Evolutionary conservation across 2,329 filamentous ascomycete species (phyloP), one percentile per base, ranked within the genome.

Genomic region (Fusarium pilosicola): DNA sequence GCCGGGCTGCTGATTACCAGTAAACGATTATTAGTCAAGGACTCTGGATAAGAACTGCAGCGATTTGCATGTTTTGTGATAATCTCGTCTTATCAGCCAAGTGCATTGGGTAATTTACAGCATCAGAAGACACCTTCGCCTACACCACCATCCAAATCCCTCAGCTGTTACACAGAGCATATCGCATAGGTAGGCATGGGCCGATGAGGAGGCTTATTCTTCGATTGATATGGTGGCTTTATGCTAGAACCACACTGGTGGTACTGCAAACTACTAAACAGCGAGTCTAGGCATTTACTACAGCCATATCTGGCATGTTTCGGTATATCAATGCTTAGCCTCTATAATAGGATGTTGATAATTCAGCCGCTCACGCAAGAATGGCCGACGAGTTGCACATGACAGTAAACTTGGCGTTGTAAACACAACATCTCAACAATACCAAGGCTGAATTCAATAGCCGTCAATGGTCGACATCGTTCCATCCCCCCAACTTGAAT

Each of bases 1-100:
- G 65, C 44, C 28, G 45, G 57, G 54, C 69, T 61, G 54, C 65
- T 65, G 70, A 73, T 65, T 49, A 48, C 39, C 30, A 70, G 49
- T 39, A 44, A 44, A 65, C 24, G 45, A 42, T 44, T 57, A 49
- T 65, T 39, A 48, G 59, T 42, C 45, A 64, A 60, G 48, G 48
- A 30, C 26, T 38, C 26, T 56, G 38, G 52, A 30, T 52, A 58
- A 45, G 44, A 45, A 55, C 39, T 24, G 41, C 13, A 55, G 22
- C 44, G 41, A 30, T 26, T 58, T 45, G 32, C 58, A 14, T 52
- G 48, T 26, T 36, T 24, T 36, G 48, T 26, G 48, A 36, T 36
- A 34, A 52, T 34, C 30, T 52, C 48, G n/a, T 32, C 65, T 52
- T 60, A 49, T n/a, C 41, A 42, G 34, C 30, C 32, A 54, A 68